These are phyloP conservation scores for Pochonia chlamydosporia DNA, from an alignment of 2,329 filamentous ascomycete species.

Conservation along the genomic window DNA sequence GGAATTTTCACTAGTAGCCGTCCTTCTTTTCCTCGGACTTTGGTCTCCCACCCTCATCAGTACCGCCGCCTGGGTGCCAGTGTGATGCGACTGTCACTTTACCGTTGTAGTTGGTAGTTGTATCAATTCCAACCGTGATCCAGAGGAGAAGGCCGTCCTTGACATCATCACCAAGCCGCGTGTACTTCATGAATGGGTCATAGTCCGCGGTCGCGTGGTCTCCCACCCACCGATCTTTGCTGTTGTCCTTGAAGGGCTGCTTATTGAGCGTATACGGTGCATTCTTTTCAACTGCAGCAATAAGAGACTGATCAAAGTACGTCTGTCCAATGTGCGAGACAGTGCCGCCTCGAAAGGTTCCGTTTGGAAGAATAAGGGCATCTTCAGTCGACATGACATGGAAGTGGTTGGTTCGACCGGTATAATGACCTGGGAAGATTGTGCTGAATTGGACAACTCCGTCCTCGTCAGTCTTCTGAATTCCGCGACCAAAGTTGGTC, in stretches of 20 bases:
- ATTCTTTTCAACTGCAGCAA: constrained; percentile 43
- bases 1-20: no score
- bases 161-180: constrained; percentile 46
- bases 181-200: constrained; percentile 54
- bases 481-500: constrained; percentile 32
- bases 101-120: constrained; percentile 5
- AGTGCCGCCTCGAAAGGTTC: constrained; percentile 42
- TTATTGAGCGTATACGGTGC: constrained; percentile 40
- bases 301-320: constrained; percentile 49
- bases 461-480: constrained; percentile 32
- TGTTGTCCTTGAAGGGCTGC: constrained; percentile 40
- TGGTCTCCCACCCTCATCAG: neutral
- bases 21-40: neutral
- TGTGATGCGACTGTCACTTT: constrained; percentile 4
- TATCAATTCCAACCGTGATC: constrained; percentile 46
- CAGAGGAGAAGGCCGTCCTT: constrained; percentile 47
- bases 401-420: constrained; percentile 33
- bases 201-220: constrained; percentile 40
- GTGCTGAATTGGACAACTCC: constrained; percentile 36
- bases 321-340: constrained; percentile 54
- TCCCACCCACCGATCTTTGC: constrained; percentile 39
- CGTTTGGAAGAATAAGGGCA: constrained; percentile 37
- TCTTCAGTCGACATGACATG: constrained; percentile 26
- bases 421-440: constrained; percentile 38
- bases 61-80: constrained; percentile 5